Conservation (phyloP, 208 protist species). For the Trichomonas vaginalis region DNA sequence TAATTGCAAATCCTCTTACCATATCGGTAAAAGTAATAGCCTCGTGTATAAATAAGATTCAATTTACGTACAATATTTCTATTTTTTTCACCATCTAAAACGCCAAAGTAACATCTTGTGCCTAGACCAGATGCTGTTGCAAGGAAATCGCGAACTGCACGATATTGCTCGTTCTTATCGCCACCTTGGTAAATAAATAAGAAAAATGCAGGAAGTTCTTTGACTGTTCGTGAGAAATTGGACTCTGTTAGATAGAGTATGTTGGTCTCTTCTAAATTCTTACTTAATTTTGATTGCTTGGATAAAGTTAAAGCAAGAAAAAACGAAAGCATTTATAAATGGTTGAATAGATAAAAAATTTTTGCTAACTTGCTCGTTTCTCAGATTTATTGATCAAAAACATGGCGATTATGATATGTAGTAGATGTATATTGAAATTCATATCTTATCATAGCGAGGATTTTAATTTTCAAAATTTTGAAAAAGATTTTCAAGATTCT, state of each 20-base stretch:
- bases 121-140: background rate
- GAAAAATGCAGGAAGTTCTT: conserved; percentile 9
- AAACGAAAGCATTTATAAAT: too few species aligned
- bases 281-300: background rate
- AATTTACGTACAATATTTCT: background rate
- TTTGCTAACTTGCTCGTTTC: too few species aligned
- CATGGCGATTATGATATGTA: too few species aligned
- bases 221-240: background rate
- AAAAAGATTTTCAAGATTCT: too few species aligned
- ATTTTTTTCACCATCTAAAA: conserved; percentile 1
- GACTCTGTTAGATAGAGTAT: background rate
- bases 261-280: background rate
- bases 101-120: background rate
- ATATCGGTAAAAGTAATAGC: background rate
- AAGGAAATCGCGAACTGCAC: background rate
- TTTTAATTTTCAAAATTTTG: too few species aligned
- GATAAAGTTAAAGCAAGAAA: background rate
- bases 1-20: background rate
- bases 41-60: background rate
- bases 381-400: too few species aligned
- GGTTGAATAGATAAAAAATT: too few species aligned
- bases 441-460: too few species aligned
- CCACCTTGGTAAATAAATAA: background rate
- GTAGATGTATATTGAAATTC: too few species aligned
- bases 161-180: background rate